Evolutionary conservation across 2,329 filamentous ascomycete genomes (phyloP).

Genomic region (Colletotrichum sp.): DNA sequence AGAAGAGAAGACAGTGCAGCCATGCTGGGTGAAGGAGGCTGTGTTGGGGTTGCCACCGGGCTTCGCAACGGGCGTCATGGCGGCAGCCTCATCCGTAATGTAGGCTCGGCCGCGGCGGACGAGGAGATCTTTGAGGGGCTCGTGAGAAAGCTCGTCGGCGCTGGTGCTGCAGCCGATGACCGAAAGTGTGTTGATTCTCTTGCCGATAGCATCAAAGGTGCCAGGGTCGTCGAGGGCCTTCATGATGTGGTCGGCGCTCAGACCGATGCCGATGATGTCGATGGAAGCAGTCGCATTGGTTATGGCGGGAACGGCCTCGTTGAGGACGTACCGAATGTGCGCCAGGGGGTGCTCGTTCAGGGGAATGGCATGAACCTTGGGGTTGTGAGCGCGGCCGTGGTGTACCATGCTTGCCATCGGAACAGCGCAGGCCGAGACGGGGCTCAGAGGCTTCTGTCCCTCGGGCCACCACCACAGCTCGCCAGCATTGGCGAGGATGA

Average conservation of each 20-base stretch:
- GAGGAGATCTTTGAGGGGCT: slow-evolving; percentile 54
- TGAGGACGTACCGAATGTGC: slow-evolving; percentile 73
- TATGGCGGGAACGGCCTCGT: slow-evolving; percentile 60
- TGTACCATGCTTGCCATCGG: slow-evolving; percentile 70
- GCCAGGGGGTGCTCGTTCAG: slow-evolving; percentile 60
- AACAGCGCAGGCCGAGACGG: slow-evolving; percentile 59
- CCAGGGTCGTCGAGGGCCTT: slow-evolving; percentile 61
- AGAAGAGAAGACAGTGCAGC: slow-evolving; percentile 73
- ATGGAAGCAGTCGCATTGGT: slow-evolving; percentile 57
- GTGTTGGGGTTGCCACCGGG: slow-evolving; percentile 47
- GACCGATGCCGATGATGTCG: slow-evolving; percentile 74
- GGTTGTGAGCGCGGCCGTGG: slow-evolving; percentile 53
- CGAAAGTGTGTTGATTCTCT: slow-evolving; percentile 51
- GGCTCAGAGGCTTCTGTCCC: slow-evolving; percentile 63
- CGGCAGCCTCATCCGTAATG: slow-evolving; percentile 53
- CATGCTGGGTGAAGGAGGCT: slow-evolving; percentile 47
- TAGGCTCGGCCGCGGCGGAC: slow-evolving; percentile 66
- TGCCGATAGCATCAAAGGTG: slow-evolving; percentile 52
- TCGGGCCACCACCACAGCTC: slow-evolving; percentile 79
- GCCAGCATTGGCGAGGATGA: slow-evolving; percentile 80
- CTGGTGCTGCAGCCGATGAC: slow-evolving; percentile 53
- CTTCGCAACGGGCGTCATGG: slow-evolving; percentile 55
- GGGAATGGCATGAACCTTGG: slow-evolving; percentile 63
- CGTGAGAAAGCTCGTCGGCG: slow-evolving; percentile 42
- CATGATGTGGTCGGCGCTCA: slow-evolving; percentile 64